phyloP scores from a whole-genome alignment of 1,284 basidiomycete species.

The Trichosporon sp. region DNA sequence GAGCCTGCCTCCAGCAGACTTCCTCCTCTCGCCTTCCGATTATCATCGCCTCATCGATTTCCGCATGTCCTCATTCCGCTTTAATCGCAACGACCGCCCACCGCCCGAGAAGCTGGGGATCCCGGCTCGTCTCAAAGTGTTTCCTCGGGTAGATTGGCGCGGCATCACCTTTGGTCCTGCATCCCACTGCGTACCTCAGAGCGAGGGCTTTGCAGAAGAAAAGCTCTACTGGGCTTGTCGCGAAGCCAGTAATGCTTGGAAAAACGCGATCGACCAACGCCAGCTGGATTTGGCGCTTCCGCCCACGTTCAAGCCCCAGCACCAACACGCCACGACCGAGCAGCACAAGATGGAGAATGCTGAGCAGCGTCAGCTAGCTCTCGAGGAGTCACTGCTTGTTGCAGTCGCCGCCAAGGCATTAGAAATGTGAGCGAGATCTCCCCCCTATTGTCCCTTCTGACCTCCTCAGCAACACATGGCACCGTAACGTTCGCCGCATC shows the following conservation, averaged over 20 bases:
- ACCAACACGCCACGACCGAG: background rate
- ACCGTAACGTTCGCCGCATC: background rate
- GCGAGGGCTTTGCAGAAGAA: too few species aligned
- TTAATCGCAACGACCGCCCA: too few species aligned
- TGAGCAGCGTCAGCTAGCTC: background rate
- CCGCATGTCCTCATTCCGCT: too few species aligned
- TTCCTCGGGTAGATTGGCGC: too few species aligned
- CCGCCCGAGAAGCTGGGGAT: too few species aligned
- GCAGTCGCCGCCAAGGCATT: background rate
- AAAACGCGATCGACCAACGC: background rate
- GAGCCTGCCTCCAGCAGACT: too few species aligned
- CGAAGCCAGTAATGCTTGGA: background rate
- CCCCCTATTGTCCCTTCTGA: background rate
- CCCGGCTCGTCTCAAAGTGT: too few species aligned
- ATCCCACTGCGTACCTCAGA: too few species aligned
- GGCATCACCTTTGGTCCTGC: too few species aligned
- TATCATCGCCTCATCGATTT: too few species aligned
- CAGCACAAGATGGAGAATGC: background rate
- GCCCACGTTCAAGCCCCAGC: background rate
- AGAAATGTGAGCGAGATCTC: background rate
- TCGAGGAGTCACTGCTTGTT: background rate
- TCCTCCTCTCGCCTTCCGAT: too few species aligned
- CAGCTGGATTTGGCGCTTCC: background rate
- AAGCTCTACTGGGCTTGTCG: background rate
- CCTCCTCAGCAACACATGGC: background rate